Evolutionary conservation across 1,284 basidiomycete species (phyloP).

Genomic region (Heterobasidion irregulare): DNA sequence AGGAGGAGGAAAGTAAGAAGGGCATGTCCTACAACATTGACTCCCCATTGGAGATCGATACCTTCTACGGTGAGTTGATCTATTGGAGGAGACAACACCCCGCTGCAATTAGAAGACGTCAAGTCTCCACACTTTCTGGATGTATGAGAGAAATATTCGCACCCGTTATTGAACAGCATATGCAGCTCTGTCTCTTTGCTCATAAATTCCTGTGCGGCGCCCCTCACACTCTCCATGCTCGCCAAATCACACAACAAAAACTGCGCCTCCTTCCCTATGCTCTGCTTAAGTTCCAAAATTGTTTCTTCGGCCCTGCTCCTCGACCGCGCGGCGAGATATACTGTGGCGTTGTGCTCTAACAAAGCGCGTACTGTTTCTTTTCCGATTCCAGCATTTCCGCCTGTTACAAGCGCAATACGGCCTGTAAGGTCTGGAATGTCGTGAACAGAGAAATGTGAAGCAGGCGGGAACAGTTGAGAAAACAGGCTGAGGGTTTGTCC

Average conservation of each 20-base stretch:
- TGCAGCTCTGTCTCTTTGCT: slow-evolving; percentile 1
- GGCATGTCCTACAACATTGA: slow-evolving; percentile 26
- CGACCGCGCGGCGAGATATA: slow-evolving; percentile 1
- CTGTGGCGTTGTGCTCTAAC: slow-evolving; percentile 2
- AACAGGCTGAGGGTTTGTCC: neutral
- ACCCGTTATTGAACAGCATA: neutral
- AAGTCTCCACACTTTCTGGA: neutral
- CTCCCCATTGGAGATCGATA: slow-evolving; percentile 37
- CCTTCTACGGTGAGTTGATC: slow-evolving; percentile 30
- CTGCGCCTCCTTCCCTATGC: neutral
- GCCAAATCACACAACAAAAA: neutral
- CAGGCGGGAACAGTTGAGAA: neutral
- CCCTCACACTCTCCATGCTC: neutral
- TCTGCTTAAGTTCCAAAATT: neutral
- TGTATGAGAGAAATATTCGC: neutral
- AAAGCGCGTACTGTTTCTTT: slow-evolving; percentile 3
- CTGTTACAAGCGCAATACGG: neutral
- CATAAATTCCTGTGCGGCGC: slow-evolving; percentile 24
- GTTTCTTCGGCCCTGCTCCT: neutral
- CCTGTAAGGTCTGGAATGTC: neutral
- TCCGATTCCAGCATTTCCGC: slow-evolving; percentile 1
- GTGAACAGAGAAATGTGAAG: neutral
- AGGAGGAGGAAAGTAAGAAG: slow-evolving; percentile 39
- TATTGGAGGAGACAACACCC: slow-evolving; percentile 31
- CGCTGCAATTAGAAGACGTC: slow-evolving; percentile 17